Conservation (phyloP, 2,329 filamentous ascomycete genomes). For the Scleromitrula shiraiana region DNA sequence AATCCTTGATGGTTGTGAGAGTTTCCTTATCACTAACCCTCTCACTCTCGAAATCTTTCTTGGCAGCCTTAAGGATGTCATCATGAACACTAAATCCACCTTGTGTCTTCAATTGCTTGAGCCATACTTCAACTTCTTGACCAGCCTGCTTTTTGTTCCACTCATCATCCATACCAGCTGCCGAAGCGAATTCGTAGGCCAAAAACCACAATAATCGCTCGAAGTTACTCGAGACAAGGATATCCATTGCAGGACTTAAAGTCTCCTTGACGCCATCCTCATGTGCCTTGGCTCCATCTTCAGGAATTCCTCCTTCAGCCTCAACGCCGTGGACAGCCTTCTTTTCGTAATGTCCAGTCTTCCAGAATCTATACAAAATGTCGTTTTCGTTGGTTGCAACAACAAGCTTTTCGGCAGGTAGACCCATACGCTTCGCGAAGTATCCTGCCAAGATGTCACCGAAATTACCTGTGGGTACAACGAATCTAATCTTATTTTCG, state of each 20-base stretch:
- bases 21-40: slow-evolving; percentile 60
- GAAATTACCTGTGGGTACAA: slow-evolving; percentile 94
- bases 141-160: slow-evolving; percentile 64
- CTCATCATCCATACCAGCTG: slow-evolving; percentile 52
- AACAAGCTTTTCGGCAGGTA: slow-evolving; percentile 80
- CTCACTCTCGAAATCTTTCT: slow-evolving; percentile 74
- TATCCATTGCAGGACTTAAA: slow-evolving; percentile 93
- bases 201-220: slow-evolving; percentile 93
- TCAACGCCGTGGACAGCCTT: slow-evolving; percentile 51
- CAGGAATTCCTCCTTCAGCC: slow-evolving; percentile 45
- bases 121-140: slow-evolving; percentile 70
- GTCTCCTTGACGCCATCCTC: slow-evolving; percentile 79
- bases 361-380: slow-evolving; percentile 92
- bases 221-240: slow-evolving; percentile 92
- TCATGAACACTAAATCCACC: slow-evolving; percentile 77
- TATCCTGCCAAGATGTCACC: slow-evolving; percentile 90
- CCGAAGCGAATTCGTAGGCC: slow-evolving; percentile 60
- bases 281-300: slow-evolving; percentile 54
- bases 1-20: slow-evolving; percentile 53
- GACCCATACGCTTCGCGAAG: slow-evolving; percentile 84
- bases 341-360: slow-evolving; percentile 84
- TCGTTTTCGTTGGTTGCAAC: slow-evolving; percentile 97
- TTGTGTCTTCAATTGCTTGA: slow-evolving; percentile 68
- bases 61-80: slow-evolving; percentile 63
- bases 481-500: slow-evolving; percentile 68